Conservation (phyloP, 2,329 filamentous ascomycete genomes). For the Rutstroemia sydowiana region DNA sequence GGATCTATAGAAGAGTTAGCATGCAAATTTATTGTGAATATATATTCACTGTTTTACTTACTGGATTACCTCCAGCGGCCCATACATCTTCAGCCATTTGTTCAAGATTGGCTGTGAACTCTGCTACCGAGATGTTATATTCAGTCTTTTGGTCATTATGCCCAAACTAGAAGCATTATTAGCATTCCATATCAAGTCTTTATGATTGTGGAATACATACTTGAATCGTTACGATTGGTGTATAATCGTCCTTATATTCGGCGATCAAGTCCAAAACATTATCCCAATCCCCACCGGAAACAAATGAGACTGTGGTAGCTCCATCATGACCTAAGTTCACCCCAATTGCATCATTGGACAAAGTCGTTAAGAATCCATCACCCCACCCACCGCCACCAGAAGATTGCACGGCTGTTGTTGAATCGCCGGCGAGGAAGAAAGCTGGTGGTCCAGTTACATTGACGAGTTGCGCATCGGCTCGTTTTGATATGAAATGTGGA, state of each 20-base stretch:
- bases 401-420: constrained; percentile 29
- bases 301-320: constrained; percentile 40
- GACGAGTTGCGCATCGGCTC: not conserved
- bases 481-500: not conserved
- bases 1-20: constrained; percentile 24
- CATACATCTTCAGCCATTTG: constrained; percentile 28
- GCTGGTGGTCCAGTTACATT: constrained; percentile 23
- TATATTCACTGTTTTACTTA: not conserved
- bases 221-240: constrained; percentile 43
- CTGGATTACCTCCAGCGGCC: constrained; percentile 28
- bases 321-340: constrained; percentile 42
- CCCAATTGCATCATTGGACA: constrained; percentile 26
- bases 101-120: constrained; percentile 38
- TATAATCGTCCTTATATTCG: constrained; percentile 28
- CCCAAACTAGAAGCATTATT: constrained; percentile 34
- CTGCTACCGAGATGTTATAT: constrained; percentile 32
- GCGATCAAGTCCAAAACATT: constrained; percentile 34
- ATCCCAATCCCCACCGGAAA: constrained; percentile 39
- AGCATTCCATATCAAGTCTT: not conserved
- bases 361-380: constrained; percentile 40
- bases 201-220: constrained; percentile 18
- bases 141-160: constrained; percentile 45
- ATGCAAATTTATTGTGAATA: not conserved
- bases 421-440: constrained; percentile 37
- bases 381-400: constrained; percentile 37